A percentile compares a stretch with the other conserved stretches of the same genome.
Evolutionary conservation across 2,329 filamentous ascomycete genomes (phyloP).

Genomic region (Ascochyta clinopodiicola): DNA sequence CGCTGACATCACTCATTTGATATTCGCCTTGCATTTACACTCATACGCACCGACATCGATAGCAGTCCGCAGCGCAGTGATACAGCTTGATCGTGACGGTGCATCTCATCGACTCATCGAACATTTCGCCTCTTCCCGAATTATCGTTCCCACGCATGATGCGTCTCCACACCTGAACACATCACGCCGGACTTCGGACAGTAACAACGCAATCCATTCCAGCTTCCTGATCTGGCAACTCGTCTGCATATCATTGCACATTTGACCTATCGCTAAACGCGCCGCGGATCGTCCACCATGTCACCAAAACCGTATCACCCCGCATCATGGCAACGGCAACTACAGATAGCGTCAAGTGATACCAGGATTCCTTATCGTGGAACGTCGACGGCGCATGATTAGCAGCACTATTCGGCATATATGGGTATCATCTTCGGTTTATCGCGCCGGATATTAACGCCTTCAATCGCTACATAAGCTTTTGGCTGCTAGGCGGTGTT

Average conservation of each 20-base stretch:
- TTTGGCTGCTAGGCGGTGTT: background rate
- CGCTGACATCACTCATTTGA: constrained; percentile 14
- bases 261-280: constrained; percentile 20
- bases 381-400: constrained; percentile 20
- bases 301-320: constrained; percentile 17
- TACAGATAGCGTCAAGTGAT: constrained; percentile 11
- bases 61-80: background rate
- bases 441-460: background rate
- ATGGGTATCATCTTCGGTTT: constrained; percentile 14
- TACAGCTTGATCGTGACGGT: no score
- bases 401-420: constrained; percentile 4
- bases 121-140: background rate
- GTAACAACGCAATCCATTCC: background rate
- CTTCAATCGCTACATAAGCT: constrained; percentile 10
- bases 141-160: background rate
- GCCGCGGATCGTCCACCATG: constrained; percentile 16
- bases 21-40: no score
- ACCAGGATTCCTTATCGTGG: constrained; percentile 27
- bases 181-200: constrained; percentile 6
- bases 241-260: constrained; percentile 20
- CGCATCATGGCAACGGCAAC: constrained; percentile 11
- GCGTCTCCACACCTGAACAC: constrained; percentile 1
- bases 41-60: background rate
- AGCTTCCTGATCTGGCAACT: constrained; percentile 33
- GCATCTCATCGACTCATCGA: background rate